phyloP scores from a whole-genome alignment of 75 land plant species.

The Selaginella moellendorffii region DNA sequence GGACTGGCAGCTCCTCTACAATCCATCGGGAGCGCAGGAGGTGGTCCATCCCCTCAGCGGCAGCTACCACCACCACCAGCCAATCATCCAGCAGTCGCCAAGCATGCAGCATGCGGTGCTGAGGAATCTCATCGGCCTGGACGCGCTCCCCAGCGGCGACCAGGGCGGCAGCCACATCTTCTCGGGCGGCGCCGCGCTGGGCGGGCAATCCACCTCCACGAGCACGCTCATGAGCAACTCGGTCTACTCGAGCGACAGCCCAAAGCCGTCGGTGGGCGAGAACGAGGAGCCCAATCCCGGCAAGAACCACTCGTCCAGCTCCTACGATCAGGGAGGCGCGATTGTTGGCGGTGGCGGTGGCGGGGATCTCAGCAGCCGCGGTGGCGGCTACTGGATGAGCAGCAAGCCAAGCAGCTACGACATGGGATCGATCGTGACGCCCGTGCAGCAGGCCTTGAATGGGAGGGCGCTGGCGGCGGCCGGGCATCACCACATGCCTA shows the following conservation, averaged over 20 bases:
- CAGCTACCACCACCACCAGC: not conserved
- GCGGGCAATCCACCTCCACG: no score
- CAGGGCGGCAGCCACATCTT: no score
- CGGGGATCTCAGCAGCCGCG: not conserved
- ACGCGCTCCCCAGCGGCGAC: no score
- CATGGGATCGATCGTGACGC: no score
- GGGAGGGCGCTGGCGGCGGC: not conserved
- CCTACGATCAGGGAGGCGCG: no score
- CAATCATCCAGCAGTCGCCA: not conserved
- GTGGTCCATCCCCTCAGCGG: not conserved
- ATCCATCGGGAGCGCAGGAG: not conserved
- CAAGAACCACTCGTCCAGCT: no score
- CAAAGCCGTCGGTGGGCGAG: not conserved
- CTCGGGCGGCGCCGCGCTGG: no score
- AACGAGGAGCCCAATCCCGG: not conserved
- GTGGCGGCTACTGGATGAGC: no score
- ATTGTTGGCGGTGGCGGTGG: not conserved
- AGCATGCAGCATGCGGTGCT: no score
- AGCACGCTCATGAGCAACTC: not conserved
- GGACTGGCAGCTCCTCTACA: not conserved
- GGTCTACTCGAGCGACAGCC: not conserved
- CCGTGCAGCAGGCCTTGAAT: not conserved
- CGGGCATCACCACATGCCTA: constrained; percentile 4
- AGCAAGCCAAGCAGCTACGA: no score
- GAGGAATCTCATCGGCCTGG: not conserved